Evolutionary conservation across 495 filamentous ascomycete genomes (phyloP), one percentile per base, ranked within the genome.

Genomic region (Corynascus novoguineensis): DNA sequence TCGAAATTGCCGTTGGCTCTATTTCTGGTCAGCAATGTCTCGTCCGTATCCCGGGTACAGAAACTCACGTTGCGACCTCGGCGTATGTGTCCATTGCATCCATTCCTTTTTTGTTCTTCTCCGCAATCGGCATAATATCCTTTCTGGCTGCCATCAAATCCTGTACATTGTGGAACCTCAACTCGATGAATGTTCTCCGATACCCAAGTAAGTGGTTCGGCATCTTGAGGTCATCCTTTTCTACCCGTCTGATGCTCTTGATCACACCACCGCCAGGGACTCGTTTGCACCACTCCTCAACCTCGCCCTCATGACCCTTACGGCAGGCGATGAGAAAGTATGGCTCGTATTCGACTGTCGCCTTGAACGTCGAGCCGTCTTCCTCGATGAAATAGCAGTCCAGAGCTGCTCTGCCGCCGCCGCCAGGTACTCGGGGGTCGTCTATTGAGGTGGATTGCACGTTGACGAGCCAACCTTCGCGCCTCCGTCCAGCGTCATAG

Each of bases 331-430:
- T 83, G 42, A 97, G 74, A 60, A 99, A 95, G 72, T 99, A 99
- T 27, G 93, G 93, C 68, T 97, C 91, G 66, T 96, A 96, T 70
- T 95, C 89, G 57, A 97, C 75, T 19, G 92, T 97, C 38, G 93
- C 92, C 71, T 97, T 97, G 80, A 97, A 99, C 24, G 88, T 96
- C 22, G 82, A 81, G 11, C 92, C 92, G 65, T 92, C 88, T 53
- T 97, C 90, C 66, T 93, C 90, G 47, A 99, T 83, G 72, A 99
- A 97, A 73, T 96, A 99, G 72, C 86, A 97, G 72, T 99, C 95
- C 52, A 99, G 85, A 7, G 86, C 93, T 2, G 93, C 90, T 59
- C 90, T 81, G 45, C 92, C 92, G 45, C 71, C 76, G 38, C 92
- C 71, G 53, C 87, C 85, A 11, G 84, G 83, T 5, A 89, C 75